A percentile compares a stretch with the other conserved stretches of the same genome.
Conservation (phyloP, 345 rosid species). For the Hirschfeldia incana region DNA sequence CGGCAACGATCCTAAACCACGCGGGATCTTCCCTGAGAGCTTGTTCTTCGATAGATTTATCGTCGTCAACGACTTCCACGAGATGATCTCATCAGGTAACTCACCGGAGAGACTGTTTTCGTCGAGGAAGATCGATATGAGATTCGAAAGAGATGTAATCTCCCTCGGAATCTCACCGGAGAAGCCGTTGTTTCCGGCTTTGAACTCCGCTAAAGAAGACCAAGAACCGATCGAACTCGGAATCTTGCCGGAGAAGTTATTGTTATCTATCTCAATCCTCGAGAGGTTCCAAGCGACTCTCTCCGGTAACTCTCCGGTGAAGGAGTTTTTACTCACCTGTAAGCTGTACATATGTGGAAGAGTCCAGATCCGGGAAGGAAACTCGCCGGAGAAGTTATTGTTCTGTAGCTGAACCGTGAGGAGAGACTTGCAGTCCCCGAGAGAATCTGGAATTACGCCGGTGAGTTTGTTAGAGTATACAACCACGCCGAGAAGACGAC, state of each 20-base stretch:
- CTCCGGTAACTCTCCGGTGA: not conserved
- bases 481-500: not conserved
- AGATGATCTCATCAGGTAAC: slow-evolving; percentile 57
- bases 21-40: slow-evolving; percentile 72
- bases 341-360: not conserved
- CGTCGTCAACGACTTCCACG: slow-evolving; percentile 59
- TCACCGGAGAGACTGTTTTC: slow-evolving; percentile 65
- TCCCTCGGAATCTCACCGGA: slow-evolving; percentile 64
- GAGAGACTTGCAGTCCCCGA: not conserved
- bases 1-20: slow-evolving; percentile 59
- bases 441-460: not conserved
- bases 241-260: not conserved
- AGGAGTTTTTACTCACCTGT: not conserved
- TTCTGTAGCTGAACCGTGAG: not conserved
- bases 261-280: not conserved
- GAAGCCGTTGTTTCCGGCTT: slow-evolving; percentile 69
- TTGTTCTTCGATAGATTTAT: slow-evolving; percentile 62
- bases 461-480: not conserved
- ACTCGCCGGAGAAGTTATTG: not conserved
- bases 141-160: slow-evolving; percentile 54
- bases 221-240: not conserved
- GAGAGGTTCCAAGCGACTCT: not conserved
- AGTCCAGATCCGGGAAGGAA: not conserved
- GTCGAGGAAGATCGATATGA: slow-evolving; percentile 52
- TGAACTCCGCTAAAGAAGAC: slow-evolving; percentile 43